Evolutionary conservation across 164 flowering plant species (phyloP), one percentile per base, ranked within the genome.

Genomic region (Berberis thunbergii): DNA sequence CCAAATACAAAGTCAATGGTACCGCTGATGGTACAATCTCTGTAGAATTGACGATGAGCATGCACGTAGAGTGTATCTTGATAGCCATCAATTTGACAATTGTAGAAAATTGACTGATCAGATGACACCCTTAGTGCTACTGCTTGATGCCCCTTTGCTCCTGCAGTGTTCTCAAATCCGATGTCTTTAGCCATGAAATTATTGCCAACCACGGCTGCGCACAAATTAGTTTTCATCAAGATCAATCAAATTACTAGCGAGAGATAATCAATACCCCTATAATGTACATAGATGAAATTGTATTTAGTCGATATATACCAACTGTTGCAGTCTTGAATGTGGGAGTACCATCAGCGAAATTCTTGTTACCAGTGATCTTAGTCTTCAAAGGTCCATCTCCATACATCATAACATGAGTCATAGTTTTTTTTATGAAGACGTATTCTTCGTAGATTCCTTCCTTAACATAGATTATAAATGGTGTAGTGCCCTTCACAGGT

Each of bases 1-100:
- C 84, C 82, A 26, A 81, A 81, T 4, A 81, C 75, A 74, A 78
- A 81, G 60, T 81, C 82, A 12, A 81, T 56, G 7, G 82, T 81
- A 13, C 84, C 84, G 13, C 71, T 74, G 8, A 80, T 73, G 69
- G 78, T 78, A 6, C 79, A 77, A 41, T 77, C 82, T 8, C 82
- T 54, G 67, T 80, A 80, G 72, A 80, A 78, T 49, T 80, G 84
- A 3, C 84, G 72, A 1, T 74, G 76, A 2, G 84, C 70, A 0
- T 54, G 67, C 0, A 80, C 82, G 26, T 76, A 81, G 1, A 81
- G 67, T 0, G 82, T 76, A 65, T 81, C 84, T 59, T 81, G 84
- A 73, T 81, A 75, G 12, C 82, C 84, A 0, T 62, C 59, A 2
- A 81, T 71, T 73, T 77, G 76, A 57, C 84, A 81, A n/a, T 71